A percentile compares a stretch with the other conserved stretches of the same genome.
phyloP scores from a whole-genome alignment of 352 stramenopile species.

The Globisporangium uncinulatum region DNA sequence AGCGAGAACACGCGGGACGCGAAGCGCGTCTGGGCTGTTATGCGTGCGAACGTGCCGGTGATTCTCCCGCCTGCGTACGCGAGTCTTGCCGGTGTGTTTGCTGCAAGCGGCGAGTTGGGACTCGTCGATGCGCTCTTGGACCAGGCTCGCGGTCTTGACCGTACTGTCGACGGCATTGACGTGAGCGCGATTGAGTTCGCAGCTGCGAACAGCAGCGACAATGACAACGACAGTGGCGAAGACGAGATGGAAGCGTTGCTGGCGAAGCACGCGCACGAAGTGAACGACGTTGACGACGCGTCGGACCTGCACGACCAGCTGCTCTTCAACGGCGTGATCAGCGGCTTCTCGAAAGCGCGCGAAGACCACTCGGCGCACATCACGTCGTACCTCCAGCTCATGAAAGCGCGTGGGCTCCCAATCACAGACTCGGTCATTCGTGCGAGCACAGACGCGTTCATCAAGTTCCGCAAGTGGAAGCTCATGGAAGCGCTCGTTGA shows the following conservation, averaged over 20 bases:
- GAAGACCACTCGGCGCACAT: conserved; percentile 68
- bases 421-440: conserved; percentile 77
- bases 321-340: conserved; percentile 78
- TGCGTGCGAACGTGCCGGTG: conserved; percentile 56
- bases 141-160: conserved; percentile 31
- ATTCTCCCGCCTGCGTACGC: conserved; percentile 70
- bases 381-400: conserved; percentile 46
- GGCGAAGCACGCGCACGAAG: conserved; percentile 11
- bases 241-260: conserved; percentile 17
- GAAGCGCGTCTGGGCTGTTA: conserved; percentile 71
- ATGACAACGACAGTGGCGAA: conserved; percentile 19
- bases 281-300: conserved; percentile 23
- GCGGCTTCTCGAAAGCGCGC: conserved; percentile 68
- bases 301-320: conserved; percentile 38
- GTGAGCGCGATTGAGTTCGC: conserved; percentile 8
- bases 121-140: conserved; percentile 58
- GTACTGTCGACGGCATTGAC: conserved; percentile 20
- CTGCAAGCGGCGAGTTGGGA: conserved; percentile 64
- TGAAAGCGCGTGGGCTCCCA: conserved; percentile 36
- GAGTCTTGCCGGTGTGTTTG: conserved; percentile 78
- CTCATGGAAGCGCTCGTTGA: conserved; percentile 40
- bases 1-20: conserved; percentile 61
- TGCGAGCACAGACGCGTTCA: conserved; percentile 62
- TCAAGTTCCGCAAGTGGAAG: conserved; percentile 59
- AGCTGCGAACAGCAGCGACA: neutral